These are phyloP conservation scores for Tricholoma matsutake DNA, from an alignment of 768 basidiomycete species.

Conservation along the genomic window DNA sequence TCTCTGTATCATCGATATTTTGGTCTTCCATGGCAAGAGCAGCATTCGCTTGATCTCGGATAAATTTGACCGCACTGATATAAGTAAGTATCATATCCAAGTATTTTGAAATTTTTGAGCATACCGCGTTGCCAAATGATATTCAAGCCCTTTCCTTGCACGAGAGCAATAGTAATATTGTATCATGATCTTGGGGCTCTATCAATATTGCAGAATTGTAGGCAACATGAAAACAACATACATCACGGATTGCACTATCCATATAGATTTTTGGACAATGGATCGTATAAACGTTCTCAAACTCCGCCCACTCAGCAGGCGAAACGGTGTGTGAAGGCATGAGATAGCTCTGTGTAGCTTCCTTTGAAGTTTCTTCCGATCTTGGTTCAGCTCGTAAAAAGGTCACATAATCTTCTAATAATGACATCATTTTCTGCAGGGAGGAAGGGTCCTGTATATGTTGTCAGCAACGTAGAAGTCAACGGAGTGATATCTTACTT, in stretches of 20 bases:
- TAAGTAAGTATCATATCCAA: constrained; percentile 9
- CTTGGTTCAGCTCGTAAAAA: constrained; percentile 47
- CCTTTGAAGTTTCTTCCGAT: constrained; percentile 25
- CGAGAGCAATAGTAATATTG: constrained; percentile 86
- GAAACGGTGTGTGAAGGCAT: constrained; percentile 68
- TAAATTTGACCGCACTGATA: constrained; percentile 77
- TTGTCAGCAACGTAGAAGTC: not conserved
- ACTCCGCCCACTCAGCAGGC: constrained; percentile 71
- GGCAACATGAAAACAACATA: constrained; percentile 35
- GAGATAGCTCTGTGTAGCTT: constrained; percentile 47
- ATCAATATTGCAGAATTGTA: constrained; percentile 9
- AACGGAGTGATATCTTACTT: constrained; percentile 1
- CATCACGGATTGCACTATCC: constrained; percentile 76
- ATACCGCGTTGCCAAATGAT: constrained; percentile 83
- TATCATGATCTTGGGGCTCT: constrained; percentile 62
- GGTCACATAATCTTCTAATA: constrained; percentile 60
- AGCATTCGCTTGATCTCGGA: constrained; percentile 74
- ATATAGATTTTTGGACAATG: constrained; percentile 83
- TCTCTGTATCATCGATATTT: constrained; percentile 22
- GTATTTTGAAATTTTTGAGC: constrained; percentile 17
- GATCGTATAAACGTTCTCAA: constrained; percentile 89
- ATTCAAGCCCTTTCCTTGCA: constrained; percentile 75
- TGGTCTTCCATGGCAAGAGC: constrained; percentile 29
- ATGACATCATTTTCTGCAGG: constrained; percentile 47
- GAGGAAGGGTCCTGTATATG: constrained; percentile 13